Conservation (phyloP, 768 basidiomycete genomes). For the Pulveroboletus ravenelii region DNA sequence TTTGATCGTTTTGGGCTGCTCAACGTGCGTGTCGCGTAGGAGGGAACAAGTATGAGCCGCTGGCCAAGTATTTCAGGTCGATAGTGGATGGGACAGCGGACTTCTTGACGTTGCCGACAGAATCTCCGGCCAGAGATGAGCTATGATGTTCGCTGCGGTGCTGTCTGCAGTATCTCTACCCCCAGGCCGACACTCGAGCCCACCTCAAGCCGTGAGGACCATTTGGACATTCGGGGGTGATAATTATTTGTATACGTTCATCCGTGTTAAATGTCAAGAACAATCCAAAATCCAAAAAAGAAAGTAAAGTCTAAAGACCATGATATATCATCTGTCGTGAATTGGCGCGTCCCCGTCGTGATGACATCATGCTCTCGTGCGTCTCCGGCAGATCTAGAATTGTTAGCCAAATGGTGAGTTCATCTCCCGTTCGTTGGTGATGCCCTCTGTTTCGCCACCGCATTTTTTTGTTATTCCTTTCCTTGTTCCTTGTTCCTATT, state of each 20-base stretch:
- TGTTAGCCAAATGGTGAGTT: constrained; percentile 16
- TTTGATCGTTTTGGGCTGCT: neutral
- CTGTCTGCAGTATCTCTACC: neutral
- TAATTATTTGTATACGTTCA: neutral
- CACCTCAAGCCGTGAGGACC: neutral
- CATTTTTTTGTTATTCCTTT: constrained; percentile 37
- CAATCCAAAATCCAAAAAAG: neutral
- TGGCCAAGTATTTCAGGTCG: constrained; percentile 70
- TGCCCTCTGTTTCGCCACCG: constrained; percentile 28
- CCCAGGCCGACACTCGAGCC: neutral
- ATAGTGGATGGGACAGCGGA: constrained; percentile 65
- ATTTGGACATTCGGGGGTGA: neutral
- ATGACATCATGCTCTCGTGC: neutral
- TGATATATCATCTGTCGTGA: neutral
- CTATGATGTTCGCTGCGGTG: constrained; percentile 16
- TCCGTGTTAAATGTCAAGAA: neutral
- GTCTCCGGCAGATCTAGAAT: neutral
- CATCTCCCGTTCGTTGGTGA: constrained; percentile 6
- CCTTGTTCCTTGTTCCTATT: constrained; percentile 47
- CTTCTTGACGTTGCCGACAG: constrained; percentile 39
- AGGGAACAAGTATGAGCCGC: constrained; percentile 64
- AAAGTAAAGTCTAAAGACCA: neutral
- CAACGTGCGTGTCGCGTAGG: constrained; percentile 37
- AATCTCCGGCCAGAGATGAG: constrained; percentile 31
- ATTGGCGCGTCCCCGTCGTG: neutral